These are phyloP conservation scores for Daldinia caldariorum DNA, from an alignment of 495 filamentous ascomycete species.

Conservation along the genomic window DNA sequence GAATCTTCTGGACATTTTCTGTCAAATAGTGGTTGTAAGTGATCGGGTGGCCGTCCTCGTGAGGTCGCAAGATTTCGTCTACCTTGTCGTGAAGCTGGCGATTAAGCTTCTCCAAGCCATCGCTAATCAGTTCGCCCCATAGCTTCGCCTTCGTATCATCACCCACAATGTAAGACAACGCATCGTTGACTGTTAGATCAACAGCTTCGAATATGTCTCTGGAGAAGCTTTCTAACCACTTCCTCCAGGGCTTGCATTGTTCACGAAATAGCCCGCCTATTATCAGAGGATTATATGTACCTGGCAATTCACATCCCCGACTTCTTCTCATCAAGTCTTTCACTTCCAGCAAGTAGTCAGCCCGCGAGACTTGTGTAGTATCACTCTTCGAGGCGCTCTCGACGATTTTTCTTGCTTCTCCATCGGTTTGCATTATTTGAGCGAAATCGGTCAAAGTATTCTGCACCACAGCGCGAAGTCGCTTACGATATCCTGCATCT, in stretches of 20 bases:
- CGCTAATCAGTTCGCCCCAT: conserved; percentile 44
- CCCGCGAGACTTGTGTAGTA: conserved; percentile 31
- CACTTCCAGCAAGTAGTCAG: conserved; percentile 48
- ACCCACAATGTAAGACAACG: conserved; percentile 47
- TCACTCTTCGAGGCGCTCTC: conserved; percentile 21
- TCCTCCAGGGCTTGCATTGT: conserved; percentile 55
- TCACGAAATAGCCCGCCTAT: conserved; percentile 57
- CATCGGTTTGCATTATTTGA: conserved; percentile 43
- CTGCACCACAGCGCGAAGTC: conserved; percentile 52
- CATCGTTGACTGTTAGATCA: conserved; percentile 38
- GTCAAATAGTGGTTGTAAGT: conserved; percentile 68
- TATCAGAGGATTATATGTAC: conserved; percentile 59
- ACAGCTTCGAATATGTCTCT: conserved; percentile 45
- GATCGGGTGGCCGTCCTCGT: conserved; percentile 57
- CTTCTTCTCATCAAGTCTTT: conserved; percentile 45
- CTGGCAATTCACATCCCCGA: conserved; percentile 57
- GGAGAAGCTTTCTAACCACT: conserved; percentile 38
- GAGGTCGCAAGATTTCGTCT: conserved; percentile 49
- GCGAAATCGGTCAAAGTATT: conserved; percentile 47
- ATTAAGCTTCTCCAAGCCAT: conserved; percentile 44
- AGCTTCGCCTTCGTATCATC: conserved; percentile 46
- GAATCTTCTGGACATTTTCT: conserved; percentile 57
- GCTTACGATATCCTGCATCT: conserved; percentile 18
- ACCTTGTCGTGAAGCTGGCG: conserved; percentile 44
- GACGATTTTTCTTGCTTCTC: conserved; percentile 45